These are phyloP conservation scores for Trichoderma brevicompactum DNA, from an alignment of 2,329 filamentous ascomycete species.

Conservation along the genomic window DNA sequence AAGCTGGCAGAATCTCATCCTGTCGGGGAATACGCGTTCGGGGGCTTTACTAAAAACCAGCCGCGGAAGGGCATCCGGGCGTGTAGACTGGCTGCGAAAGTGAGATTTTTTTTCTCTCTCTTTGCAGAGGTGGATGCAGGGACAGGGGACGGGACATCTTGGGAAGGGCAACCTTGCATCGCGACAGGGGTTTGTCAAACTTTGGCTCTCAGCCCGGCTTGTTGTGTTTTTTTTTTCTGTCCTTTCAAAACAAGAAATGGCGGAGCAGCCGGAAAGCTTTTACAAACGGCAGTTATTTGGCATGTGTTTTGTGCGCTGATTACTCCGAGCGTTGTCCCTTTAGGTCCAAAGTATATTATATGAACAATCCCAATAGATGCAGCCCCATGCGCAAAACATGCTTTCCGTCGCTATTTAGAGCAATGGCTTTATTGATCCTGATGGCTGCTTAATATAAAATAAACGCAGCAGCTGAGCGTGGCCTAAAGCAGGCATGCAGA, in stretches of 20 bases:
- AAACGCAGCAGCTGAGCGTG: not conserved
- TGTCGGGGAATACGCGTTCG: conserved; percentile 24
- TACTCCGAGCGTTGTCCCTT: not conserved
- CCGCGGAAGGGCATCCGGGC: conserved; percentile 26
- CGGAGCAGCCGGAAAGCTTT: conserved; percentile 15
- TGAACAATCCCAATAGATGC: conserved; percentile 6
- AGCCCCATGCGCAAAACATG: conserved; percentile 6
- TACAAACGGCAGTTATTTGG: not conserved
- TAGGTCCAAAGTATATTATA: conserved; percentile 20
- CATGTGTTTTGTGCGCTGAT: not conserved
- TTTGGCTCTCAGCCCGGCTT: conserved; percentile 25
- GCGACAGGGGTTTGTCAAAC: conserved; percentile 25
- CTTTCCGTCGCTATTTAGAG: not conserved
- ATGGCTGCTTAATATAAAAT: conserved; percentile 17
- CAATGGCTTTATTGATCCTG: not conserved
- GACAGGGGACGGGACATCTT: conserved; percentile 27
- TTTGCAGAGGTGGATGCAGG: conserved; percentile 20
- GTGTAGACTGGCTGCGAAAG: not conserved
- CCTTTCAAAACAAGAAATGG: not conserved
- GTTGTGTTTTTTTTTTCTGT: not conserved
- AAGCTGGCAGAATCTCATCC: conserved; percentile 18
- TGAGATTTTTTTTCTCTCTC: conserved; percentile 23
- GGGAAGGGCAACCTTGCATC: conserved; percentile 28
- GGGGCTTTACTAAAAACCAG: conserved; percentile 8
- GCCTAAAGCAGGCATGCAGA: not conserved